phyloP scores from a whole-genome alignment of 2,329 filamentous ascomycete genomes.

The Cladobotryum mycophilum region DNA sequence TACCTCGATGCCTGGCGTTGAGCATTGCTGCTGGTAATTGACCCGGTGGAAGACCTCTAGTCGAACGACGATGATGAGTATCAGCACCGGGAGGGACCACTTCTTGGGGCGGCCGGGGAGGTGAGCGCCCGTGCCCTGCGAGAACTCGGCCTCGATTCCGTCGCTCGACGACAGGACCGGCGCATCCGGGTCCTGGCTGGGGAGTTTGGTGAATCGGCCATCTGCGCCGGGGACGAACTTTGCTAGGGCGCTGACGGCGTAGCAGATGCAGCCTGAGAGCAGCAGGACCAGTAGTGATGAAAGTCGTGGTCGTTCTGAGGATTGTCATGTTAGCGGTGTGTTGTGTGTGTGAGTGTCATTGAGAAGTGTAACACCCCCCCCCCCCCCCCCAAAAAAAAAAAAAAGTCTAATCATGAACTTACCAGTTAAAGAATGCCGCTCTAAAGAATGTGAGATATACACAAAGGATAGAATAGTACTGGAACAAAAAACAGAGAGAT shows the following conservation, averaged over 20 bases:
- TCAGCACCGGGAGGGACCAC: constrained; percentile 38
- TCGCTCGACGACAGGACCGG: constrained; percentile 15
- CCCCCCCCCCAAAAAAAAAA: no score
- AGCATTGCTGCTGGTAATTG: constrained; percentile 44
- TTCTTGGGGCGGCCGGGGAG: constrained; percentile 42
- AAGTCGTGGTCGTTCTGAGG: constrained; percentile 41
- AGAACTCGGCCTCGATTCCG: constrained; percentile 18
- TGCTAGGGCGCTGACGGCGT: constrained; percentile 35
- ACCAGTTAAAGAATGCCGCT: constrained; percentile 46
- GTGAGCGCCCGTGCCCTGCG: constrained; percentile 28
- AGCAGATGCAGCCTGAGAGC: constrained; percentile 37
- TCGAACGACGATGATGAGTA: constrained; percentile 39
- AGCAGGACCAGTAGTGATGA: constrained; percentile 43
- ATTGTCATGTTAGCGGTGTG: not conserved
- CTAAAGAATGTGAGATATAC: constrained; percentile 40
- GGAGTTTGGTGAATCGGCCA: constrained; percentile 36
- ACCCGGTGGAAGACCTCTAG: constrained; percentile 43
- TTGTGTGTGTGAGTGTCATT: not conserved
- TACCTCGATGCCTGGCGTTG: constrained; percentile 44
- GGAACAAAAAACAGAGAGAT: not conserved
- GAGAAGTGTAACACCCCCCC: not conserved
- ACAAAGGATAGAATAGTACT: constrained; percentile 44
- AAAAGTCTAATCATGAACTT: constrained; percentile 15
- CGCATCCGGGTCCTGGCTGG: constrained; percentile 13
- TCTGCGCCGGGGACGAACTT: constrained; percentile 42